A percentile compares a stretch with the other conserved stretches of the same genome.
Conservation (phyloP, 1,284 basidiomycete genomes). For the Pseudozyma tsukubaensis region DNA sequence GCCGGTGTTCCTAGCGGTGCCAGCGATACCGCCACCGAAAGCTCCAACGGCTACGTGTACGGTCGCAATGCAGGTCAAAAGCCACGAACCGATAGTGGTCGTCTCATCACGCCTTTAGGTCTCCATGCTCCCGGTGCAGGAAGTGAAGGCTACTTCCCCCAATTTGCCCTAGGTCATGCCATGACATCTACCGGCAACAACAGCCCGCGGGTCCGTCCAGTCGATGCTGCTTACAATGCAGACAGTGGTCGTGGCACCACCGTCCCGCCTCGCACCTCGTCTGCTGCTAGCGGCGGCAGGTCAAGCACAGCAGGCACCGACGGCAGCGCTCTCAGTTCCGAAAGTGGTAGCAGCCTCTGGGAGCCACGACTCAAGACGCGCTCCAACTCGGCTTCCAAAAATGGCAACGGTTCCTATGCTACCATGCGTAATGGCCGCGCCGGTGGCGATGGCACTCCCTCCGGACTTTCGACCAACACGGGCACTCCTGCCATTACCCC, state of each 20-base stretch:
- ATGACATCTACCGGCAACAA: constrained; percentile 16
- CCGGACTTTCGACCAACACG: constrained; percentile 45
- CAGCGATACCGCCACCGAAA: constrained; percentile 61
- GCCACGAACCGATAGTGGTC: constrained; percentile 57
- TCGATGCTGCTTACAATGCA: constrained; percentile 5
- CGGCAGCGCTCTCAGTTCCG: constrained; percentile 46
- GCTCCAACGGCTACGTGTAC: constrained; percentile 53
- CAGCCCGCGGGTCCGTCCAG: constrained; percentile 22
- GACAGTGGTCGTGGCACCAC: constrained; percentile 6
- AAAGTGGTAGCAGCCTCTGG: constrained; percentile 49
- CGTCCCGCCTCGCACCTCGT: constrained; percentile 31
- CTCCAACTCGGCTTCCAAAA: constrained; percentile 24
- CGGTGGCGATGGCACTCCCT: constrained; percentile 10
- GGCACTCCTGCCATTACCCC: constrained; percentile 49
- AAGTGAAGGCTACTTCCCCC: constrained; percentile 54
- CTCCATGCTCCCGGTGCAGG: constrained; percentile 43
- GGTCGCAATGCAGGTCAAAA: constrained; percentile 36
- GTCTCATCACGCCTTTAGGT: constrained; percentile 56
- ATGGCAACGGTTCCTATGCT: background rate
- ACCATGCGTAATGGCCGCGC: constrained; percentile 6
- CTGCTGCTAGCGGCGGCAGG: constrained; percentile 44
- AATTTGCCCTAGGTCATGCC: constrained; percentile 17
- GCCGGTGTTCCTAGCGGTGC: constrained; percentile 60
- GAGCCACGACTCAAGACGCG: constrained; percentile 46
- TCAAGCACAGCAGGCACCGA: constrained; percentile 49